Base-by-base conservation (phyloP, 2,329 filamentous ascomycete species). In the Penicillium sp. region DNA sequence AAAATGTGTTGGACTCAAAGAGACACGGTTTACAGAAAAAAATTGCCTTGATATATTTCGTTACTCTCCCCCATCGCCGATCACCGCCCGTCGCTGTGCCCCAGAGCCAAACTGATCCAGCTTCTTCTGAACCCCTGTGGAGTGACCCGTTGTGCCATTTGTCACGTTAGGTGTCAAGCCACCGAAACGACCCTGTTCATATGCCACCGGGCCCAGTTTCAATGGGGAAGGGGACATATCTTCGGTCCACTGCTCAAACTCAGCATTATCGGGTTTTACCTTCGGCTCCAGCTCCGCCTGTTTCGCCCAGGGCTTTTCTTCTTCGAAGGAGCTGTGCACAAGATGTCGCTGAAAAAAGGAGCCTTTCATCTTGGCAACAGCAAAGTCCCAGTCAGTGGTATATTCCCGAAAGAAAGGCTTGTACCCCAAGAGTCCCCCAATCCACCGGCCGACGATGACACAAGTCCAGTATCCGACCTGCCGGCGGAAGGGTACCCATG, bases 401-500 rank as follows among this genome's bases (percentile, higher is more conserved):
- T 60, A 63, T 49, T 63, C 58, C 40, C 46, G 51, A 38, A 61
- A 58, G 38, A 61, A 63, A 11, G 61, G 61, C 37, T 58, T 56
- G 35, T 63, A 63, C 30, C 61, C 58, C 16, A 57, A 22, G 1
- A 57, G 22, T 40, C 55, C 55, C 2, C 55, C 55, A 28, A 57
- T n/a, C 55, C 55, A 57, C 14, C 58, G 45, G 11, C 57, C 57
- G 7, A 59, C 22, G 19, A 59, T 52, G 10, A 59, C 45, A 19
- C 57, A 33, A 5, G 42, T 38, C 30, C 43, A 55, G 26, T 51
- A 52, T 3, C 43, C 42, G n/a, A 59, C 11, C 19, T 26, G 40
- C 16, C 25, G 43, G 3, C 57, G 42, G 28, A 55, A 59, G 4
- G 57, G 52, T 7, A 56, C 33, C 58, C 58, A 59, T 22, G 38